phyloP scores from a whole-genome alignment of 169 alveolate genomes.

The Eimeria praecox region DNA sequence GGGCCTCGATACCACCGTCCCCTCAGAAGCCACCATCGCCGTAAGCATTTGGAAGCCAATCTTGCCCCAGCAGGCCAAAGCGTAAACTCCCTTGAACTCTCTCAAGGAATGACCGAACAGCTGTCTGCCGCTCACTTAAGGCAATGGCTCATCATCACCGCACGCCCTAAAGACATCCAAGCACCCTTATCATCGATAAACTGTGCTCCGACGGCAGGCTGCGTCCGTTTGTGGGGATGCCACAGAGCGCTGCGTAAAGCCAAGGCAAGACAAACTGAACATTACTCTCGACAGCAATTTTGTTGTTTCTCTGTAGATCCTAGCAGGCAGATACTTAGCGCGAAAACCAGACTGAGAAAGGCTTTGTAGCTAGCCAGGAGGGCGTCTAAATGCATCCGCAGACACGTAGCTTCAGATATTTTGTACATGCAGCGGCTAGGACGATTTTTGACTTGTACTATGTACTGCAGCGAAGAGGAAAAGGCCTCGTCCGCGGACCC shows the following conservation, averaged over 20 bases:
- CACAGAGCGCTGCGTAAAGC: slow-evolving; percentile 39
- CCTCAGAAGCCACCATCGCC: slow-evolving; percentile 57
- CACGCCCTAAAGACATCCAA: background rate
- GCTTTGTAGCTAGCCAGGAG: background rate
- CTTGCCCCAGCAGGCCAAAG: background rate
- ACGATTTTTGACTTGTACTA: too few relatives aligned
- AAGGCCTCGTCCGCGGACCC: background rate
- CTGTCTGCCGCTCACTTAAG: background rate
- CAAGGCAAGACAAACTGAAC: slow-evolving; percentile 48
- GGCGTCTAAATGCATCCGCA: background rate
- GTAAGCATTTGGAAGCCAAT: background rate
- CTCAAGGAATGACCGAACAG: background rate
- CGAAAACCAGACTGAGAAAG: background rate
- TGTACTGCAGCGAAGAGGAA: slow-evolving; percentile 26
- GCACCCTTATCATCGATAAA: background rate
- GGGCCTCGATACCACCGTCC: slow-evolving; percentile 45
- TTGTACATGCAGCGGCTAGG: background rate
- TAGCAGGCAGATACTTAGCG: background rate
- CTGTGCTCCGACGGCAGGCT: background rate
- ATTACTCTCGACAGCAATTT: background rate
- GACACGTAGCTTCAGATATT: background rate
- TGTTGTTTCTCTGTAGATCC: background rate
- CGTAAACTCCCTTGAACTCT: background rate
- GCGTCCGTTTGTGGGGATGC: slow-evolving; percentile 44
- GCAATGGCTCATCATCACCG: background rate